These are phyloP conservation scores for Irpex sp. DNA, from an alignment of 1,284 basidiomycete species.

Conservation along the genomic window DNA sequence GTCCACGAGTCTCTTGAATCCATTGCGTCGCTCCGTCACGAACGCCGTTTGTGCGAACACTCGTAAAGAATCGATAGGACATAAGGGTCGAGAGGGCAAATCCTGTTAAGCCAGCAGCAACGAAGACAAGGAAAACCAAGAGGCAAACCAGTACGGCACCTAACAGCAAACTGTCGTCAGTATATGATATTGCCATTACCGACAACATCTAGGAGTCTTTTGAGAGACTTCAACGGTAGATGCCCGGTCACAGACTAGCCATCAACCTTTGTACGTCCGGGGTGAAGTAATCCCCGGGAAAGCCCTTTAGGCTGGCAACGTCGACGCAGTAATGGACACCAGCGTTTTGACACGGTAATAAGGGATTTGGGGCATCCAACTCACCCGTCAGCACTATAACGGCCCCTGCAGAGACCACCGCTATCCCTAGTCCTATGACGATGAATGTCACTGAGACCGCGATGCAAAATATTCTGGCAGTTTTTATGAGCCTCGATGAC, in stretches of 20 bases:
- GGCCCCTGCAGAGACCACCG: conserved; percentile 4
- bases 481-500: neutral
- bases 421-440: conserved; percentile 9
- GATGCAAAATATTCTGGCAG: conserved; percentile 11
- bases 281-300: no score
- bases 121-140: conserved; percentile 10
- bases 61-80: conserved; percentile 3
- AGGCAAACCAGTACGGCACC: conserved; percentile 10
- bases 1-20: conserved; percentile 13
- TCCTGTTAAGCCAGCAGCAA: conserved; percentile 12
- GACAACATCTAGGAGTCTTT: no score
- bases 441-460: conserved; percentile 8
- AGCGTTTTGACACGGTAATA: no score
- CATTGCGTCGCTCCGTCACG: conserved; percentile 9
- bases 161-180: neutral
- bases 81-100: conserved; percentile 3
- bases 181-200: neutral
- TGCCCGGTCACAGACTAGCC: no score
- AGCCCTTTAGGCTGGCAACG: no score
- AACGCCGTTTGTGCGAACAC: conserved; percentile 6
- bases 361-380: neutral
- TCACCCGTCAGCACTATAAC: conserved; percentile 11
- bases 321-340: no score
- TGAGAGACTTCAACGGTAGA: no score
- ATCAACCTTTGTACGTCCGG: neutral